These are phyloP conservation scores for Phaseolus lunatus DNA, from an alignment of 306 rosid genomes.

Conservation along the genomic window DNA sequence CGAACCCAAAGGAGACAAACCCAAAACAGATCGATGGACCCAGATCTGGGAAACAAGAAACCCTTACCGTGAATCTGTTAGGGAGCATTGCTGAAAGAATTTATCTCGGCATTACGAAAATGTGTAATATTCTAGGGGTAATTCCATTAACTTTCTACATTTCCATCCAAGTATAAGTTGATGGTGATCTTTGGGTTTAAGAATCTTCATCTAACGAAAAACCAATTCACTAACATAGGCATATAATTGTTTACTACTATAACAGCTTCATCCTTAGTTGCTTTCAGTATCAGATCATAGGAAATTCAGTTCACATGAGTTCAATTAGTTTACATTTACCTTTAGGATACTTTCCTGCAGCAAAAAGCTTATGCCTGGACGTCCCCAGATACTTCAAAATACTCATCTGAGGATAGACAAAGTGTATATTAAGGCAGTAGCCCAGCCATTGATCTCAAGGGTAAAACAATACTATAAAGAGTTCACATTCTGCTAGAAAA, in stretches of 20 bases:
- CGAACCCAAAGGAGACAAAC: too few species aligned
- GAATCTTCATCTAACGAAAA: neutral
- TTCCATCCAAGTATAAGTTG: conserved; percentile 2
- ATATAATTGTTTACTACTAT: neutral
- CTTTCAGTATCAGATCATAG: conserved; percentile 1
- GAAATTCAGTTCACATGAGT: neutral
- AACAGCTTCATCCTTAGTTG: neutral
- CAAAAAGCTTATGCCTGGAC: conserved; percentile 35
- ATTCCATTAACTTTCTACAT: neutral
- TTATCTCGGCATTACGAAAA: conserved; percentile 12
- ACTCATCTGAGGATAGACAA: conserved; percentile 52
- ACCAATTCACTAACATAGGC: neutral
- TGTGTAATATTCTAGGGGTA: neutral
- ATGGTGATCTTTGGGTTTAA: conserved; percentile 33
- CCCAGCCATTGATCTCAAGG: conserved; percentile 12
- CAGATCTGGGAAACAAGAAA: too few species aligned
- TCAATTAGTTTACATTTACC: conserved; percentile 53
- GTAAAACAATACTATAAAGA: conserved; percentile 9
- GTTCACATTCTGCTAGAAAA: neutral
- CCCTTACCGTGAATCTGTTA: too few species aligned
- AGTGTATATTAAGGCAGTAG: conserved; percentile 10
- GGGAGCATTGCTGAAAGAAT: neutral
- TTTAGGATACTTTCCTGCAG: conserved; percentile 48
- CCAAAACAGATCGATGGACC: too few species aligned
- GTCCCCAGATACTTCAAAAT: conserved; percentile 51